Evolutionary conservation across 352 stramenopile genomes (phyloP), one percentile per base, ranked within the genome.

Genomic region (Phytophthora sp.): DNA sequence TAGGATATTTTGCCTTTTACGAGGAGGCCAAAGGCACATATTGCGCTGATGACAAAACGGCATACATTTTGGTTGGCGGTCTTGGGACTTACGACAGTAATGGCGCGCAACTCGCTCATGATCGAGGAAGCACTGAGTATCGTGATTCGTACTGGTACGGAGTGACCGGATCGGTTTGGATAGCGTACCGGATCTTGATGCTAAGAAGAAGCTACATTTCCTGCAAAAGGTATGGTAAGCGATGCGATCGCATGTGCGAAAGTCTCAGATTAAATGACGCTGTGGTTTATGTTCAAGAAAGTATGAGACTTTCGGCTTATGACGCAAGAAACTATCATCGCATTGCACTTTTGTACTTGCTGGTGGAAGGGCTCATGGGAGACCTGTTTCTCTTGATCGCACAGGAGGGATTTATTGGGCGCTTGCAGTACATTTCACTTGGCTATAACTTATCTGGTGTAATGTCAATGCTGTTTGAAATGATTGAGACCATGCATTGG

Each of bases 381-480:
- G 70, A 78, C 23, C 23, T 78, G 4, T 76, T 76, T 49, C 21
- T 78, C 20, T 35, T 78, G 21, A 73, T 76, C 17, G 66, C 70
- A 23, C 56, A 76, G 30, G 66, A 72, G 27, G 66, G 70, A 5
- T n/a, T 65, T 18, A 42, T 54, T 15, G 61, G 61, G 1, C 51
- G 49, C 2, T 34, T 66, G 31, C 70, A 76, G 56, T 78, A 76
- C n/a, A 68, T 73, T 39, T 78, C 70, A 9, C 30, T 76, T 13
- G 53, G 70, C 38, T 78, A 78, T 46, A 78, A 78, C 20, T 39
- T 78, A 6, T 68, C 66, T 0, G 58, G 70, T 23, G 48, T 78
- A 7, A 54, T 78, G 42, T 76, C 70, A 18, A 64, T 78, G 55
- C 48, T 71, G 23, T 78, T 74, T 20, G 70, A 73, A 30, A 76